Evolutionary conservation across 306 rosid species (phyloP).

Genomic region (Corylus americana): DNA sequence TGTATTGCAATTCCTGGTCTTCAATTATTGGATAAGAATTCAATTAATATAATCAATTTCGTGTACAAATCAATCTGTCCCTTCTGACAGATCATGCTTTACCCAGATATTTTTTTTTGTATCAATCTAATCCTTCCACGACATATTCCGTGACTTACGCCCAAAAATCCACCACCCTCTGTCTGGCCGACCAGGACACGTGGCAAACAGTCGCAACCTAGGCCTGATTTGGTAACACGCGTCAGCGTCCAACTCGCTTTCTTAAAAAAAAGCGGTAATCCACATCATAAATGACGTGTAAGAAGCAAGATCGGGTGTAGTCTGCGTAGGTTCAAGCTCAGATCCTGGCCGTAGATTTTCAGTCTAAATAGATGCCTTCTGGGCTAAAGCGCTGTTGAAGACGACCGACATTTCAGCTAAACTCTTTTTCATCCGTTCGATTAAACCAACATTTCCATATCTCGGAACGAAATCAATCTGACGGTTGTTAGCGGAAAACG

Average conservation of each 20-base stretch:
- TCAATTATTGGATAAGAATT: too few relatives aligned
- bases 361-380: background rate
- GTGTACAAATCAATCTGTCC: too few relatives aligned
- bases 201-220: background rate
- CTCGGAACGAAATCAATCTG: background rate
- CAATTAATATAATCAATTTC: too few relatives aligned
- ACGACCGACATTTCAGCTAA: background rate
- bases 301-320: too few relatives aligned
- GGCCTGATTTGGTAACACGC: background rate
- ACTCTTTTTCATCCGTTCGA: background rate
- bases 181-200: background rate
- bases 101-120: background rate
- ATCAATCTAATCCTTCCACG: slow-evolving; percentile 25
- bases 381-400: background rate
- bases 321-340: background rate
- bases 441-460: background rate
- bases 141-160: background rate
- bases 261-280: too few relatives aligned
- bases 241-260: slow-evolving; percentile 8
- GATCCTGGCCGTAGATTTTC: background rate
- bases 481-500: background rate
- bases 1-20: too few relatives aligned
- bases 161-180: too few relatives aligned
- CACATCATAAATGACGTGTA: too few relatives aligned
- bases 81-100: too few relatives aligned